A percentile compares a stretch with the other conserved stretches of the same genome.
These are phyloP conservation scores for Apiotrichum siamense DNA, from an alignment of 1,284 basidiomycete genomes.

Conservation along the genomic window DNA sequence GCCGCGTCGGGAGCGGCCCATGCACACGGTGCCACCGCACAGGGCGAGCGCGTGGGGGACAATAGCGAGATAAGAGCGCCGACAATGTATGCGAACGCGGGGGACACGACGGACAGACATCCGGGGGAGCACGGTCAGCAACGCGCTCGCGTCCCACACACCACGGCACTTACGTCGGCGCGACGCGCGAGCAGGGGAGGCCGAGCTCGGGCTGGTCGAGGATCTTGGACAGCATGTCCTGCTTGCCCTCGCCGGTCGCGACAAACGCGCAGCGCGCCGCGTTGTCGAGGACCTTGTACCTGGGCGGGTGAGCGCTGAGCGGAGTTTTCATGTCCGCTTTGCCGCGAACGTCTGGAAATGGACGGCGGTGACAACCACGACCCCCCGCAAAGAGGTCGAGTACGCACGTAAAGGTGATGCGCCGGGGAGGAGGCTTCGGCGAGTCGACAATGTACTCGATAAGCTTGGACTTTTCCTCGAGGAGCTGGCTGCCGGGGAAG, in stretches of 20 bases:
- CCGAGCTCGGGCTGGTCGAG: slow-evolving; percentile 75
- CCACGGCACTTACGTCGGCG: slow-evolving; percentile 52
- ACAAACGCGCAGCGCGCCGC: slow-evolving; percentile 83
- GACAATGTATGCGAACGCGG: neutral
- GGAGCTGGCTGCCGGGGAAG: slow-evolving; percentile 85
- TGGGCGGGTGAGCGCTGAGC: slow-evolving; percentile 9
- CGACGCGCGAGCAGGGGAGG: slow-evolving; percentile 77
- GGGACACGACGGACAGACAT: too few relatives aligned
- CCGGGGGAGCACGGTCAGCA: too few relatives aligned
- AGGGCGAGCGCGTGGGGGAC: neutral
- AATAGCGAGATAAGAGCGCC: neutral
- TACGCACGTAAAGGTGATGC: slow-evolving; percentile 62
- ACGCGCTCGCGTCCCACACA: too few relatives aligned
- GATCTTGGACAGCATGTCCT: slow-evolving; percentile 64
- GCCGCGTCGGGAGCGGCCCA: too few relatives aligned
- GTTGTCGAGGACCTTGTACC: slow-evolving; percentile 84
- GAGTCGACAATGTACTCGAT: slow-evolving; percentile 89
- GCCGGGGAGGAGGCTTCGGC: slow-evolving; percentile 83
- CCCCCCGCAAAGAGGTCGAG: too few relatives aligned
- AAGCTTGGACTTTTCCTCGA: slow-evolving; percentile 84
- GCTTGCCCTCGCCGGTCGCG: slow-evolving; percentile 75
- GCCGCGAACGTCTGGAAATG: too few relatives aligned
- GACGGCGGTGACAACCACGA: too few relatives aligned
- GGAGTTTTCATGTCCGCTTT: too few relatives aligned
- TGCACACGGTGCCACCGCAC: neutral